Evolutionary conservation across 2,329 filamentous ascomycete species (phyloP), one percentile per base, ranked within the genome.

Genomic region (Paradendryphiella salina): DNA sequence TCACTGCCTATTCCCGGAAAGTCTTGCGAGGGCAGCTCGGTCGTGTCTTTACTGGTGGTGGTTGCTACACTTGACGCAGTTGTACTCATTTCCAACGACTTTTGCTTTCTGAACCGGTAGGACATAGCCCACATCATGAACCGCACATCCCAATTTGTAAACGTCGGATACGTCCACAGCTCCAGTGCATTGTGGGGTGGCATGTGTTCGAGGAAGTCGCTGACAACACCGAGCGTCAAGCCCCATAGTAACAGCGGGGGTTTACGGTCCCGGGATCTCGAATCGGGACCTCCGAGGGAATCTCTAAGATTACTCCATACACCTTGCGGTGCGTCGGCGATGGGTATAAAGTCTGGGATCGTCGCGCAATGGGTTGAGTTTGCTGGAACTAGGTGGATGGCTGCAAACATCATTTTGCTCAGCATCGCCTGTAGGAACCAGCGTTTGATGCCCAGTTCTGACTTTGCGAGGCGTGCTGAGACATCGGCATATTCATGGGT

Each of bases 141-240:
- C 5, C 81, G 76, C 3, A 88, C 76, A 61, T 88, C 86, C 49
- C 77, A 77, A 1, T 81, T 77, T 0, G 85, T 86, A 64, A 88
- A 88, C 1, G 83, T 88, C 0, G 86, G 86, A 62, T 87, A 87
- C 23, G 80, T 80, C 85, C 85, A 88, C 20, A 87, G 68, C 28
- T 81, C 74, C 3, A 87, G 77, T 1, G 84, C 80, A 45, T 81
- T 83, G 56, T 82, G 76, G 1, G 85, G 84, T n/a, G 85, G 85
- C 3, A 88, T 72, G 63, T 86, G 79, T 56, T 88, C 84, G 18
- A 88, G 76, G 56, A 88, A 84, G 68, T 89, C 86, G 13, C 83
- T 82, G 32, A 88, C 71, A 26, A 89, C 82, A 4, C 85, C 85
- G 1, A 88, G 75, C 0, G 86, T 88, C 28, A 89, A 68, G 0